Conservation (phyloP, 768 basidiomycete genomes). For the Grammothele lineata region DNA sequence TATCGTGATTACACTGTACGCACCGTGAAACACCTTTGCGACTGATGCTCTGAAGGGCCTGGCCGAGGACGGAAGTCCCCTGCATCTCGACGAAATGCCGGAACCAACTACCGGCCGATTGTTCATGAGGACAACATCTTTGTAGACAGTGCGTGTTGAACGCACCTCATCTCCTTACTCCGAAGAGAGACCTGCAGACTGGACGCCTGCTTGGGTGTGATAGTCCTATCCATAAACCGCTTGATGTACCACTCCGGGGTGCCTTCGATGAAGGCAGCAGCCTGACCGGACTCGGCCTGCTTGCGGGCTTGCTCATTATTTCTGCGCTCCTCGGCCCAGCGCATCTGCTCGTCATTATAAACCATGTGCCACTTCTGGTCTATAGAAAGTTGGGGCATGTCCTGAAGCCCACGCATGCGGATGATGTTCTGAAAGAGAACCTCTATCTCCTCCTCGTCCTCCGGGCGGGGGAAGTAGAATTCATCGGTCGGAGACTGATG, state of each 20-base stretch:
- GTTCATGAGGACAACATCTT: neutral
- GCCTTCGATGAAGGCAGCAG: conserved; percentile 52
- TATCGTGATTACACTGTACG: conserved; percentile 13
- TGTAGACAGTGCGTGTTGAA: neutral
- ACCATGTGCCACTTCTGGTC: conserved; percentile 95
- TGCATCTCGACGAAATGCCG: conserved; percentile 67
- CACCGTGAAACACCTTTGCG: conserved; percentile 65
- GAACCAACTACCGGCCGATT: conserved; percentile 62
- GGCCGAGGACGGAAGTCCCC: conserved; percentile 83
- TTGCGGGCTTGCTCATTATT: conserved; percentile 59
- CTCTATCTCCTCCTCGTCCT: conserved; percentile 74
- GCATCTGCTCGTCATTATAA: conserved; percentile 72
- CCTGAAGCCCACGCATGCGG: conserved; percentile 60
- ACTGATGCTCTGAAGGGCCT: conserved; percentile 71
- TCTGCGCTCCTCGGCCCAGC: conserved; percentile 70
- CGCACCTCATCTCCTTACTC: conserved; percentile 76
- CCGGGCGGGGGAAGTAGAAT: conserved; percentile 76
- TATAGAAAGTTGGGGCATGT: conserved; percentile 54
- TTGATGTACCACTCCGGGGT: conserved; percentile 92
- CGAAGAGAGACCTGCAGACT: conserved; percentile 75
- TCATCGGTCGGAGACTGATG: conserved; percentile 41
- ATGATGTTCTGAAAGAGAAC: conserved; percentile 74
- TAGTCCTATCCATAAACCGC: conserved; percentile 83
- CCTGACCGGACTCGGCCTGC: conserved; percentile 55
- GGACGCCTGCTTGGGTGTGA: conserved; percentile 76